A percentile compares a stretch with the other conserved stretches of the same genome.
These are phyloP conservation scores for Aspergillus bridgeri DNA, from an alignment of 495 filamentous ascomycete genomes.

Conservation along the genomic window DNA sequence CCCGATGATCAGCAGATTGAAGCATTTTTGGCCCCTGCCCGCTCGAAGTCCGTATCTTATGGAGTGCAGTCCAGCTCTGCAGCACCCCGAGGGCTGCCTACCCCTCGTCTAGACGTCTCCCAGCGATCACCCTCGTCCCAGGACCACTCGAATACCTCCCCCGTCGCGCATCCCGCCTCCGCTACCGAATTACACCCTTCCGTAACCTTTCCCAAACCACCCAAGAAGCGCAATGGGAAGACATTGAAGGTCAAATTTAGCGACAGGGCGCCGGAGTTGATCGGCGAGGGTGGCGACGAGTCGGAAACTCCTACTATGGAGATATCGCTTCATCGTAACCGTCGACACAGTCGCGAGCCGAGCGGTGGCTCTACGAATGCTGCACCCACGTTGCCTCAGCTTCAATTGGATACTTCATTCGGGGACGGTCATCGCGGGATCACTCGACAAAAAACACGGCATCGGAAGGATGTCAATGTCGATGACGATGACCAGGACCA, in stretches of 20 bases:
- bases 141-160: constrained; percentile 19
- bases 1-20: constrained; percentile 43
- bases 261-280: constrained; percentile 64
- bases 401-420: constrained; percentile 42
- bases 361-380: constrained; percentile 8
- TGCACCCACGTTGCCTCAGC: constrained; percentile 13
- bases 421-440: constrained; percentile 21
- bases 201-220: constrained; percentile 19
- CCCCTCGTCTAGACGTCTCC: constrained; percentile 19
- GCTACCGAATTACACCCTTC: constrained; percentile 15
- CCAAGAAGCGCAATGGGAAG: constrained; percentile 48
- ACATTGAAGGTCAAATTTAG: constrained; percentile 70
- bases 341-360: constrained; percentile 29
- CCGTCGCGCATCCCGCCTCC: constrained; percentile 17
- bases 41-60: constrained; percentile 21
- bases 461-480: constrained; percentile 13
- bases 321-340: constrained; percentile 54
- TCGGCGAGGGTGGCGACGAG: constrained; percentile 86
- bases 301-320: constrained; percentile 65
- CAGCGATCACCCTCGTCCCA: constrained; percentile 26
- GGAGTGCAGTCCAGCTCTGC: constrained; percentile 13
- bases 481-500: constrained; percentile 15
- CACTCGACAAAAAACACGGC: constrained; percentile 6
- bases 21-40: constrained; percentile 41
- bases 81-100: constrained; percentile 15